Conservation (phyloP, 139 green algal genomes). For the Ettlia oleoabundans region DNA sequence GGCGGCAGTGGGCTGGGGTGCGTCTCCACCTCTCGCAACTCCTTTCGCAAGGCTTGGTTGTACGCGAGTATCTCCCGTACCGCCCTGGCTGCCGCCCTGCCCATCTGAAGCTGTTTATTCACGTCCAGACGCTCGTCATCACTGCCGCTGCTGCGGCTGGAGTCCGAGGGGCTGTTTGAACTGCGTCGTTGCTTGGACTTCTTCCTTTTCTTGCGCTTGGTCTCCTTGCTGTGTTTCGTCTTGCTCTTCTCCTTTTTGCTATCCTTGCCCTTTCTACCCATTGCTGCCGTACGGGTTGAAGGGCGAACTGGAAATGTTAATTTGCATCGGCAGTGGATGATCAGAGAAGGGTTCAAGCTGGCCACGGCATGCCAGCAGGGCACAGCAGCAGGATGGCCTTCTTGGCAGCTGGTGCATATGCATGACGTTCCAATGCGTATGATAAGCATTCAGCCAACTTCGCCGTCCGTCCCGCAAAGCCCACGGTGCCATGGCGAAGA, state of each 20-base stretch:
- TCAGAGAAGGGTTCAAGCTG: no score
- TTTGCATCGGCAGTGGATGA: neutral
- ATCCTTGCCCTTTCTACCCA: neutral
- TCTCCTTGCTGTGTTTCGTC: conserved; percentile 14
- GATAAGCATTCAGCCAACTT: neutral
- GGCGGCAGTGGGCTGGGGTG: neutral
- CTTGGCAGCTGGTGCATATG: no score
- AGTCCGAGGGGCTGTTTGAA: neutral
- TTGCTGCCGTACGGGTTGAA: no score
- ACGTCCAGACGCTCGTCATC: conserved; percentile 6
- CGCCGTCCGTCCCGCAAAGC: neutral
- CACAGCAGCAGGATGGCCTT: no score
- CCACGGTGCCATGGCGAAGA: conserved; percentile 31
- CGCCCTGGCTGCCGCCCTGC: conserved; percentile 21
- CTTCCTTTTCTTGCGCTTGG: conserved; percentile 34
- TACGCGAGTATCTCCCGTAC: conserved; percentile 43
- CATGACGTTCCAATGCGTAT: no score
- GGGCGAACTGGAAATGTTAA: no score
- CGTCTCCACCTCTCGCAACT: conserved; percentile 40
- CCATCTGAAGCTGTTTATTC: conserved; percentile 37
- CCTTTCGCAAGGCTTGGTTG: conserved; percentile 34
- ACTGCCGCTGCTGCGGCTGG: neutral
- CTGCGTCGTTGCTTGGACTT: conserved; percentile 15
- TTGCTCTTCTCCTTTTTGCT: conserved; percentile 7
- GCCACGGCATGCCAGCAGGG: no score